Percentiles rank a stretch among this genome's conserved stretches.
phyloP scores from a whole-genome alignment of 805 yeast species.

The Candida railenensis region DNA sequence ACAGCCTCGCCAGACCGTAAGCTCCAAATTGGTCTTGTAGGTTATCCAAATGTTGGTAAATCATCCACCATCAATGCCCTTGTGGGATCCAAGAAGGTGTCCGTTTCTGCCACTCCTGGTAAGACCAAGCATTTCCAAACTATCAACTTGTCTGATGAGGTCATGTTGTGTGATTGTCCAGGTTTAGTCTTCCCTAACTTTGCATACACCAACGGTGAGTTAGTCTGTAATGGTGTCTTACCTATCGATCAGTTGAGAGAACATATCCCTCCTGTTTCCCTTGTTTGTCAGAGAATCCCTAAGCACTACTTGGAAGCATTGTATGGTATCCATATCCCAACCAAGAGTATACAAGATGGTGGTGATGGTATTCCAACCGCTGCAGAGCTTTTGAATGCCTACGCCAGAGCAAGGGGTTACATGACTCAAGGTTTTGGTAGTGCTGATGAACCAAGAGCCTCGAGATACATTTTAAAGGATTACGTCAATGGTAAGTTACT shows the following conservation, averaged over 20 bases:
- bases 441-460: conserved; percentile 95
- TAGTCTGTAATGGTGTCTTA: conserved; percentile 97
- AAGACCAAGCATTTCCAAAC: conserved; percentile 99
- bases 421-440: conserved; percentile 97
- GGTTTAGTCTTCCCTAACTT: conserved; percentile 98
- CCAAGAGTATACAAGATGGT: conserved; percentile 76
- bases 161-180: conserved; percentile 95
- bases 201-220: conserved; percentile 93
- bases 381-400: conserved; percentile 82
- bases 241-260: conserved; percentile 98
- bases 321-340: conserved; percentile 87
- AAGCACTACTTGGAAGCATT: conserved; percentile 84
- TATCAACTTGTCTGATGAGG: conserved; percentile 76
- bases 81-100: conserved; percentile 95
- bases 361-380: conserved; percentile 87
- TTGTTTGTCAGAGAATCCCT: conserved; percentile 87
- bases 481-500: conserved; percentile 89
- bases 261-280: conserved; percentile 80
- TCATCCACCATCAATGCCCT: conserved; percentile 98
- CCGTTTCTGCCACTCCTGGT: conserved; percentile 98
- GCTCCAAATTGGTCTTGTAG: conserved; percentile 91
- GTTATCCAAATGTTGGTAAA: conserved; percentile 93
- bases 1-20: conserved; percentile 59
- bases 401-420: conserved; percentile 95
- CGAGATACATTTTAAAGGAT: conserved; percentile 89